A percentile compares a stretch with the other conserved stretches of the same genome.
Conservation (phyloP, 1,139 yeast species). For the Debaryomyces udenii region DNA sequence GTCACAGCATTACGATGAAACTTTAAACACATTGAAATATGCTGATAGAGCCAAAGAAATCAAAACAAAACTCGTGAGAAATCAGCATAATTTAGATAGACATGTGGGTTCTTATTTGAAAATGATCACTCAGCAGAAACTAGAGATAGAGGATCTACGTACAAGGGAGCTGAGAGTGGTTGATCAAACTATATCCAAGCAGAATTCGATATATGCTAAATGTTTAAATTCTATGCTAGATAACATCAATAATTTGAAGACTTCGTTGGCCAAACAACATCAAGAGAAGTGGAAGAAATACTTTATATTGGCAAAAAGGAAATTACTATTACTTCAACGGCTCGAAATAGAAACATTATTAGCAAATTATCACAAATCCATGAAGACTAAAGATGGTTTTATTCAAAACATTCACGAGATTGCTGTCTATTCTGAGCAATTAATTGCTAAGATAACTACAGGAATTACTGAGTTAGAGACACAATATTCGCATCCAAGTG, state of each 20-base stretch:
- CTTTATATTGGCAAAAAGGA: slow-evolving; percentile 60
- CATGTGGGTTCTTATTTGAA: slow-evolving; percentile 88
- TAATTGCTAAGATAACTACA: slow-evolving; percentile 25
- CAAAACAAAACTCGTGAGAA: slow-evolving; percentile 76
- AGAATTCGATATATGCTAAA: slow-evolving; percentile 32
- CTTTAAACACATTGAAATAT: slow-evolving; percentile 84
- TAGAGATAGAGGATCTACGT: slow-evolving; percentile 73
- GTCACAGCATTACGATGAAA: slow-evolving; percentile 85
- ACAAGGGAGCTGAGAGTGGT: slow-evolving; percentile 52
- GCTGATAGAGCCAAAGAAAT: slow-evolving; percentile 92
- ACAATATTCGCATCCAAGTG: slow-evolving; percentile 51
- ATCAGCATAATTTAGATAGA: slow-evolving; percentile 75
- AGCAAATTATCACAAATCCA: slow-evolving; percentile 13
- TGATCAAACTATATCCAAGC: slow-evolving; percentile 35
- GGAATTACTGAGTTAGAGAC: slow-evolving; percentile 50
- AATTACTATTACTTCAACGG: slow-evolving; percentile 49
- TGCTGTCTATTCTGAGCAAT: slow-evolving; percentile 28
- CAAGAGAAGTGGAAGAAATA: slow-evolving; percentile 51
- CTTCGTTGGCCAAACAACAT: slow-evolving; percentile 41
- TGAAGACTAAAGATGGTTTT: not conserved
- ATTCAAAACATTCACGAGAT: slow-evolving; percentile 13
- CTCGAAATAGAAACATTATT: slow-evolving; percentile 38
- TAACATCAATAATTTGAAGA: slow-evolving; percentile 40
- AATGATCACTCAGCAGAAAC: slow-evolving; percentile 82
- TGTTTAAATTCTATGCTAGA: slow-evolving; percentile 44